A percentile compares a stretch with the other conserved stretches of the same genome.
phyloP scores from a whole-genome alignment of 73 alveolate genomes.

The Stentor roeselii region DNA sequence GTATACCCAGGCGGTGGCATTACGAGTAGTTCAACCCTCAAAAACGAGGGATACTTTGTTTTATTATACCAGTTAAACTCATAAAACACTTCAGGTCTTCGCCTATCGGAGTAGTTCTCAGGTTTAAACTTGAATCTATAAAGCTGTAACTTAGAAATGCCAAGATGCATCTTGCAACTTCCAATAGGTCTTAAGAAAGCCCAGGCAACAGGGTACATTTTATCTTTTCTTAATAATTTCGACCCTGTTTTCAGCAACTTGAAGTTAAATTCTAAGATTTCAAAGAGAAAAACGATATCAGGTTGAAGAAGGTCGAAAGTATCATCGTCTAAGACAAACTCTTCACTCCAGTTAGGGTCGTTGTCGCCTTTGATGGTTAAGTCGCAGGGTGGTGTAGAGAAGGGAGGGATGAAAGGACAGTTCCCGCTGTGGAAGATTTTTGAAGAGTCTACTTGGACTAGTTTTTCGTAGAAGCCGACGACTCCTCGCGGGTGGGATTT shows the following conservation, averaged over 20 bases:
- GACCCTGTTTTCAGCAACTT: conserved; percentile 49
- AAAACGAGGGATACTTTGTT: conserved; percentile 49
- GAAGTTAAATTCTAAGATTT: conserved; percentile 90
- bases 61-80: conserved; percentile 71
- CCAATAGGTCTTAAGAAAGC: conserved; percentile 95
- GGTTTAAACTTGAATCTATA: conserved; percentile 75
- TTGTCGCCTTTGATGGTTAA: conserved; percentile 91
- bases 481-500: conserved; percentile 66
- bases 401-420: conserved; percentile 41
- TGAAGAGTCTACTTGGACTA: conserved; percentile 44
- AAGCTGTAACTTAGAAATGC: conserved; percentile 77
- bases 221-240: conserved; percentile 62
- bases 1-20: background rate
- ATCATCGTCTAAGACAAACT: conserved; percentile 73
- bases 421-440: conserved; percentile 36
- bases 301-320: conserved; percentile 66
- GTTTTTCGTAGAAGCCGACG: conserved; percentile 49
- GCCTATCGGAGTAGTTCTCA: conserved; percentile 28
- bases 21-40: conserved; percentile 47
- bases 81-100: conserved; percentile 75
- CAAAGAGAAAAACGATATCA: conserved; percentile 84
- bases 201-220: conserved; percentile 95
- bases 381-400: conserved; percentile 82
- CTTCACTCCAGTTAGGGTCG: conserved; percentile 90
- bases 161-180: conserved; percentile 73